phyloP scores from a whole-genome alignment of 345 rosid genomes.

The Erysimum cheiranthoides region DNA sequence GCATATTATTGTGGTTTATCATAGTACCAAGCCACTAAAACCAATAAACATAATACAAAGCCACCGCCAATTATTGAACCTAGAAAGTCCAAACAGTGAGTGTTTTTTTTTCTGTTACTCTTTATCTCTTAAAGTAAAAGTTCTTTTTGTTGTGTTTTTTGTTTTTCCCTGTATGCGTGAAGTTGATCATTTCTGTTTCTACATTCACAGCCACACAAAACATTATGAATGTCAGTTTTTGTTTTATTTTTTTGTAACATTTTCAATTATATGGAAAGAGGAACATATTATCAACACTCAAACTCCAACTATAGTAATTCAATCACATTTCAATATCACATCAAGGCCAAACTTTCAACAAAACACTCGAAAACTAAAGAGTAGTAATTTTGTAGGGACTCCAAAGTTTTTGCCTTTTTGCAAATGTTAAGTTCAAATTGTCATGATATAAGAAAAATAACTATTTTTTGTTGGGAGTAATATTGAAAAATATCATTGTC shows the following conservation, averaged over 20 bases:
- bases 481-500: conserved; percentile 1
- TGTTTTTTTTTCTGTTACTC: not conserved
- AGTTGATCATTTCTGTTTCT: conserved; percentile 3
- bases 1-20: not conserved
- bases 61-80: conserved; percentile 35
- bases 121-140: conserved; percentile 1
- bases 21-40: not conserved
- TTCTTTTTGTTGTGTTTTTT: conserved; percentile 18
- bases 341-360: conserved; percentile 32
- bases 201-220: conserved; percentile 26
- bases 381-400: conserved; percentile 30
- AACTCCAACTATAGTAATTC: conserved; percentile 22
- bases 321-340: conserved; percentile 35
- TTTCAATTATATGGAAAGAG: conserved; percentile 10
- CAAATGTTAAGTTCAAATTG: conserved; percentile 8
- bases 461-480: not conserved
- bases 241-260: not conserved
- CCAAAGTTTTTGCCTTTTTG: not conserved
- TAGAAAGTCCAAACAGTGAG: not conserved
- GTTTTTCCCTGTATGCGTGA: conserved; percentile 18
- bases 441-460: conserved; percentile 15
- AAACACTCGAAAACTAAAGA: conserved; percentile 30
- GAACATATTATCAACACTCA: conserved; percentile 13
- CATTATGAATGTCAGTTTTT: conserved; percentile 19
- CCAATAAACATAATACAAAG: not conserved